Conservation (phyloP, 1,139 yeast genomes). For the Nakaseomyces bracarensis region DNA sequence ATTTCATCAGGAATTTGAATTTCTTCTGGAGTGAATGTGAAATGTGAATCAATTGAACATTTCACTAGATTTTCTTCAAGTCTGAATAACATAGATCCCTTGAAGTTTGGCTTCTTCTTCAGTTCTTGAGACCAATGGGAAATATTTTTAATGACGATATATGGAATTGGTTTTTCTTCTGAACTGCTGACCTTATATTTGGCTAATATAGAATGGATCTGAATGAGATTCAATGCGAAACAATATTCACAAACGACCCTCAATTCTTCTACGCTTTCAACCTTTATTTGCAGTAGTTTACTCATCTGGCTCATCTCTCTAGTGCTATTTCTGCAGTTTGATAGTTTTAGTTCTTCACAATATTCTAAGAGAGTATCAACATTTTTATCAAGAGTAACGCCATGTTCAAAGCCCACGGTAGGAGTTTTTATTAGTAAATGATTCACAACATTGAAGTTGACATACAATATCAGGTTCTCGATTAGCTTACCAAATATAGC, state of each 20-base stretch:
- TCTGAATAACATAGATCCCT: not conserved
- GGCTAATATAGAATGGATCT: constrained; percentile 80
- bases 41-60: not conserved
- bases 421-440: not conserved
- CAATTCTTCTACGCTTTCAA: constrained; percentile 79
- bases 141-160: not conserved
- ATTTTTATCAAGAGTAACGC: not conserved
- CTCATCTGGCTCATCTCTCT: constrained; percentile 68
- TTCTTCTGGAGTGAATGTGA: not conserved
- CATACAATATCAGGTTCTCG: not conserved
- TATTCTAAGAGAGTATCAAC: constrained; percentile 2
- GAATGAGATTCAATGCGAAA: constrained; percentile 84
- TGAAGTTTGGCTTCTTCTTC: constrained; percentile 1
- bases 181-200: constrained; percentile 48
- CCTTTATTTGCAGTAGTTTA: constrained; percentile 80
- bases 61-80: constrained; percentile 1
- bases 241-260: constrained; percentile 90
- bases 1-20: not conserved
- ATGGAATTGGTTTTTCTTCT: constrained; percentile 2
- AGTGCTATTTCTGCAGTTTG: constrained; percentile 5
- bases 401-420: not conserved
- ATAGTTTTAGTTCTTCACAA: constrained; percentile 3
- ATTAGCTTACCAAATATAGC: constrained; percentile 1
- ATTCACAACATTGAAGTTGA: constrained; percentile 3
- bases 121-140: constrained; percentile 1